phyloP scores from a whole-genome alignment of 2,329 filamentous ascomycete species.

The Mycocentrospora acerina region DNA sequence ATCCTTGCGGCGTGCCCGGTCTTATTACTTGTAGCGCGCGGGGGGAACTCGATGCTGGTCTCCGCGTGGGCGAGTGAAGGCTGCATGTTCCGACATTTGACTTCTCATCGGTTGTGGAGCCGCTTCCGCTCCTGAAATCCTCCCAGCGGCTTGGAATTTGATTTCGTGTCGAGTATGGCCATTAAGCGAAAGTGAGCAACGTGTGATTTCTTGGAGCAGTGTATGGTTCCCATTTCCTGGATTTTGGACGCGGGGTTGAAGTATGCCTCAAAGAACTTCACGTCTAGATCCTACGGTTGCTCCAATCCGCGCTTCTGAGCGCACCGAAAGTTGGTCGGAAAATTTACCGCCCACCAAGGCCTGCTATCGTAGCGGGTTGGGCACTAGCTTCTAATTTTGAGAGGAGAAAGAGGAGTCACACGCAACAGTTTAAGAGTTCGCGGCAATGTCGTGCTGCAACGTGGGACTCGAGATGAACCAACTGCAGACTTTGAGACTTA shows the following conservation, averaged over 20 bases:
- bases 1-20: no score
- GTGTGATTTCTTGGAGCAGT: slow-evolving; percentile 11
- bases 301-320: no score
- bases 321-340: no score
- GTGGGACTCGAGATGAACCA: slow-evolving; percentile 14
- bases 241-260: slow-evolving; percentile 6
- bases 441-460: no score
- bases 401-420: no score
- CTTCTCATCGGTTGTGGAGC: slow-evolving; percentile 4
- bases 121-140: no score
- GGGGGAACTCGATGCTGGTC: slow-evolving; percentile 27
- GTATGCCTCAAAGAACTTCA: no score
- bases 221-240: slow-evolving; percentile 14
- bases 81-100: slow-evolving; percentile 16
- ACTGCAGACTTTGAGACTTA: slow-evolving; percentile 17
- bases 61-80: slow-evolving; percentile 25
- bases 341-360: no score
- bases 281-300: no score
- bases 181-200: background rate
- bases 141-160: slow-evolving; percentile 13
- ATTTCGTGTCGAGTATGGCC: slow-evolving; percentile 4
- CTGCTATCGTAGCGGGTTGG: no score
- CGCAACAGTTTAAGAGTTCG: no score
- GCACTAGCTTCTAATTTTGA: no score
- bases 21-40: slow-evolving; percentile 24